A percentile compares a stretch with the other conserved stretches of the same genome.
phyloP scores from a whole-genome alignment of 768 basidiomycete genomes.

The Pholiota conissans region DNA sequence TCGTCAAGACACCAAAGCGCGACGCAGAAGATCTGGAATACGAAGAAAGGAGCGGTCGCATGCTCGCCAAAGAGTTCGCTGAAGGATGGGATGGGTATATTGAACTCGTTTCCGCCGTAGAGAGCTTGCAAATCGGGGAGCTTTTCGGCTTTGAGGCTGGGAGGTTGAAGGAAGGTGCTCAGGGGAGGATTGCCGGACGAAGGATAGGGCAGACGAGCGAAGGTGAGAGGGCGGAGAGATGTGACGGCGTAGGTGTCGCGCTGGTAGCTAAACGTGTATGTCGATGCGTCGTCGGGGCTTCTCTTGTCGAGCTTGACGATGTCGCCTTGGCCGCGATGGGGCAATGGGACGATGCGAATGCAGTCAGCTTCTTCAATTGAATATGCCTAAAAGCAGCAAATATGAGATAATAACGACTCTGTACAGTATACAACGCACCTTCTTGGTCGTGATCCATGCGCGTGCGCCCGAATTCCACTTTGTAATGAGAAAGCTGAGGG shows the following conservation, averaged over 20 bases:
- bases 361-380: slow-evolving; percentile 75
- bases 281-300: slow-evolving; percentile 48
- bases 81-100: slow-evolving; percentile 96
- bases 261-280: slow-evolving; percentile 93
- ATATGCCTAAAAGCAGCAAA: slow-evolving; percentile 41
- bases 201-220: slow-evolving; percentile 87
- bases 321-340: slow-evolving; percentile 86
- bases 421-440: slow-evolving; percentile 39
- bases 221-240: slow-evolving; percentile 55
- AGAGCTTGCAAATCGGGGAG: slow-evolving; percentile 56
- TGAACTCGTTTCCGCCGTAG: slow-evolving; percentile 93
- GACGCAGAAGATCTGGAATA: slow-evolving; percentile 98
- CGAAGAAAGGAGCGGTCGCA: slow-evolving; percentile 98
- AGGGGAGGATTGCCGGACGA: slow-evolving; percentile 71
- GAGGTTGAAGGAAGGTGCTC: slow-evolving; percentile 58
- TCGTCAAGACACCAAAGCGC: slow-evolving; percentile 97
- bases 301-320: slow-evolving; percentile 79
- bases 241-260: slow-evolving; percentile 86
- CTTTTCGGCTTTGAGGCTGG: slow-evolving; percentile 48
- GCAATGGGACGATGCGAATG: slow-evolving; percentile 77
- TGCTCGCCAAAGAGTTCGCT: slow-evolving; percentile 91
- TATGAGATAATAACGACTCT: neutral
- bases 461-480: slow-evolving; percentile 83
- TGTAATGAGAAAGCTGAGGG: slow-evolving; percentile 89
- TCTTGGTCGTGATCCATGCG: slow-evolving; percentile 77